Conservation (phyloP, 2,329 filamentous ascomycete genomes). For the Diplodia corticola region DNA sequence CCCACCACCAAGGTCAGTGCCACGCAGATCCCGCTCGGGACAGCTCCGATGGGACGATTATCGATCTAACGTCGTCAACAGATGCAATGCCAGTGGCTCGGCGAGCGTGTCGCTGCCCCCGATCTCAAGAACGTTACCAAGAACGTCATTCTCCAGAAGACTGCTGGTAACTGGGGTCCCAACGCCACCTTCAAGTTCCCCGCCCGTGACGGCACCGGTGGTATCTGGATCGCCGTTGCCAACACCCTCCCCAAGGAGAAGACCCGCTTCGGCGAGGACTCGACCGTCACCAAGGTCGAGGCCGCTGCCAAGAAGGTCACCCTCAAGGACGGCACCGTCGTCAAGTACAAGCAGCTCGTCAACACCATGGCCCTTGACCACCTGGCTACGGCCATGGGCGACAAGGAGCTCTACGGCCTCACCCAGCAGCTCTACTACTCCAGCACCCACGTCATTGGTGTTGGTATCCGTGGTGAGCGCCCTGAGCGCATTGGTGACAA, state of each 20-base stretch:
- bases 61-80: slow-evolving; percentile 40
- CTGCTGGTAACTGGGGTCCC: slow-evolving; percentile 95
- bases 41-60: background rate
- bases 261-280: slow-evolving; percentile 82
- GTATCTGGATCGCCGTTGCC: slow-evolving; percentile 98
- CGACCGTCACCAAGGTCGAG: slow-evolving; percentile 82
- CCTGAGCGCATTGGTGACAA: slow-evolving; percentile 98
- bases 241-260: slow-evolving; percentile 91
- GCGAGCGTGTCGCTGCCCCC: slow-evolving; percentile 95
- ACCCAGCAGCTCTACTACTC: slow-evolving; percentile 96
- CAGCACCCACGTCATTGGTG: slow-evolving; percentile 93
- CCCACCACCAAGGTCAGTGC: slow-evolving; percentile 84
- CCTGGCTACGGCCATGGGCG: slow-evolving; percentile 82
- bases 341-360: slow-evolving; percentile 89
- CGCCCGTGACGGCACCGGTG: slow-evolving; percentile 89
- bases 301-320: slow-evolving; percentile 80
- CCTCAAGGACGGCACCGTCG: slow-evolving; percentile 79
- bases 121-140: slow-evolving; percentile 90
- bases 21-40: background rate
- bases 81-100: slow-evolving; percentile 99
- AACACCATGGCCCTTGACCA: slow-evolving; percentile 95
- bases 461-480: slow-evolving; percentile 86
- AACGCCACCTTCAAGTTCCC: slow-evolving; percentile 99
- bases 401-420: slow-evolving; percentile 77
- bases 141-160: slow-evolving; percentile 95